Conservation (phyloP, 345 rosid genomes). For the Syzygium aqueum region DNA sequence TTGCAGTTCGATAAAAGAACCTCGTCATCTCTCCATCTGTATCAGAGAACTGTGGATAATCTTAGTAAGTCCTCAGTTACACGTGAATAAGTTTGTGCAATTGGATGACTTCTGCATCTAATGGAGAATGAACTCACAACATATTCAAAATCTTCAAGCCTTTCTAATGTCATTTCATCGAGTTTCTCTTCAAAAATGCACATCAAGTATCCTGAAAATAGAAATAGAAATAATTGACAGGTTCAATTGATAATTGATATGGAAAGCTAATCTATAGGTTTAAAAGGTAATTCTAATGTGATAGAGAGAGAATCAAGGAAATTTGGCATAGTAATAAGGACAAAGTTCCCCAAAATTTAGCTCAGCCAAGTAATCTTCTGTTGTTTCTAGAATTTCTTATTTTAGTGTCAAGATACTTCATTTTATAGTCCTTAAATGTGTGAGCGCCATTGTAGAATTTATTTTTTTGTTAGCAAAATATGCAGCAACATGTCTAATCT, state of each 20-base stretch:
- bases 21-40: slow-evolving; percentile 58
- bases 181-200: slow-evolving; percentile 72
- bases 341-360: not conserved
- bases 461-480: not conserved
- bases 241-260: not conserved
- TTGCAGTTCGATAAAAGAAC: slow-evolving; percentile 78
- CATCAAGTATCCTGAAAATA: slow-evolving; percentile 66
- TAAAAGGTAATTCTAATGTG: not conserved
- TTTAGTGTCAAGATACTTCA: not conserved
- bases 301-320: not conserved
- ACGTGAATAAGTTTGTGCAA: not conserved
- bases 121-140: slow-evolving; percentile 32
- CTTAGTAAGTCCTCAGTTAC: no score
- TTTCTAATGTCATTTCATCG: slow-evolving; percentile 41
- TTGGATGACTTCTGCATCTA: not conserved
- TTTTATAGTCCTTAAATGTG: not conserved
- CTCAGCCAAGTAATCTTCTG: not conserved
- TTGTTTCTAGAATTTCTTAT: not conserved
- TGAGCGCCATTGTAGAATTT: not conserved
- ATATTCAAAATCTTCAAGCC: slow-evolving; percentile 61
- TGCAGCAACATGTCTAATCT: not conserved
- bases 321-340: not conserved
- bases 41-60: slow-evolving; percentile 55
- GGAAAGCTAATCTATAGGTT: not conserved
- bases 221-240: not conserved